Evolutionary conservation across 257 asterid genomes (phyloP).

Genomic region (Rehmannia glutinosa): DNA sequence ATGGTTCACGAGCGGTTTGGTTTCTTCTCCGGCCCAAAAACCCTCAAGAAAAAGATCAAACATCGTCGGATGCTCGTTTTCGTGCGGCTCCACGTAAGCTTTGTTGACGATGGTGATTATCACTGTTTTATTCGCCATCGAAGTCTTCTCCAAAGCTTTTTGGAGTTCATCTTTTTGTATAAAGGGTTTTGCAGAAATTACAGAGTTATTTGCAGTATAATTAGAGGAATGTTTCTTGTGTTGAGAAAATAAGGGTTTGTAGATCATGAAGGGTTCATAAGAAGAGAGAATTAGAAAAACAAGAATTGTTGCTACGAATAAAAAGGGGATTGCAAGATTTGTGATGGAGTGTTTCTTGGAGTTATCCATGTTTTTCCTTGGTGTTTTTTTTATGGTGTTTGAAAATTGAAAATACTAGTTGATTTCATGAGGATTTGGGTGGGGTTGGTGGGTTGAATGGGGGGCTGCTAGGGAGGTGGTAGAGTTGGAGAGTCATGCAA

Average conservation of each 20-base stretch:
- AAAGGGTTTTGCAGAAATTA: no score
- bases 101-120: constrained; percentile 52
- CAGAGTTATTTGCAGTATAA: neutral
- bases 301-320: constrained; percentile 22
- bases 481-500: constrained; percentile 30
- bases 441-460: neutral
- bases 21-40: constrained; percentile 69
- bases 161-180: constrained; percentile 36
- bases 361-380: constrained; percentile 22
- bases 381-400: neutral
- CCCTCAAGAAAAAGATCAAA: constrained; percentile 76
- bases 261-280: constrained; percentile 15
- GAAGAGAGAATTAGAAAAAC: constrained; percentile 24
- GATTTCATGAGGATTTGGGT: neutral
- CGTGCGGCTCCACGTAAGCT: constrained; percentile 59
- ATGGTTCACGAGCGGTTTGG: constrained; percentile 38
- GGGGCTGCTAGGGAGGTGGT: neutral
- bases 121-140: constrained; percentile 55
- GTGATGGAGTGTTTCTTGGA: constrained; percentile 25
- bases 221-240: neutral
- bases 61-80: constrained; percentile 48
- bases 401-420: neutral
- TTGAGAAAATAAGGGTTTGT: neutral
- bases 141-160: constrained; percentile 42
- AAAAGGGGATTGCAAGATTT: constrained; percentile 28